phyloP scores from a whole-genome alignment of 2,329 filamentous ascomycete species.

The Dactylellina leptospora region DNA sequence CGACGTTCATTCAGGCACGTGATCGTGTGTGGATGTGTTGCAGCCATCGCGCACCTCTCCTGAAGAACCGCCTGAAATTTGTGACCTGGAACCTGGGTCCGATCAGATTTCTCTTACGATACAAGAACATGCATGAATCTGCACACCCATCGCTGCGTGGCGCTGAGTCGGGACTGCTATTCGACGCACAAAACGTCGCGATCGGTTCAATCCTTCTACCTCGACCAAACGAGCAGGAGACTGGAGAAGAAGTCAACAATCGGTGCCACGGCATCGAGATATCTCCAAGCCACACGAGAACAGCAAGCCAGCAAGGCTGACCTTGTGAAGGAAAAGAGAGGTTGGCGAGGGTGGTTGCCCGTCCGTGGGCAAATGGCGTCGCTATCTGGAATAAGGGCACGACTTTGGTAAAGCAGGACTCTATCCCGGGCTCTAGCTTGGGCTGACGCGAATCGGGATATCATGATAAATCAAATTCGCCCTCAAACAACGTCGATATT shows the following conservation, averaged over 20 bases:
- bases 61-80: too few species aligned
- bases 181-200: not conserved
- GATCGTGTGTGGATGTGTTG: too few species aligned
- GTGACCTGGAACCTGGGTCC: too few species aligned
- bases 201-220: not conserved
- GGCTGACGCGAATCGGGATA: not conserved
- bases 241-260: too few species aligned
- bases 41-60: too few species aligned
- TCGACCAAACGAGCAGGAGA: not conserved
- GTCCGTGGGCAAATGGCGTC: slow-evolving; percentile 3
- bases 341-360: not conserved
- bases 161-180: not conserved
- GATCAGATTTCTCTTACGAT: too few species aligned
- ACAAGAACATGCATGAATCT: too few species aligned
- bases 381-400: not conserved
- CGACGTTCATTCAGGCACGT: too few species aligned
- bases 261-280: not conserved
- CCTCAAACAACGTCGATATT: slow-evolving; percentile 7
- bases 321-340: not conserved
- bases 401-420: not conserved
- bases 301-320: not conserved
- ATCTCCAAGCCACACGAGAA: not conserved
- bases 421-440: not conserved
- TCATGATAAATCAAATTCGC: not conserved
- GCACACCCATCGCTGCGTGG: too few species aligned